Conservation (phyloP, 805 yeast genomes). For the Myxozyma neotropica region DNA sequence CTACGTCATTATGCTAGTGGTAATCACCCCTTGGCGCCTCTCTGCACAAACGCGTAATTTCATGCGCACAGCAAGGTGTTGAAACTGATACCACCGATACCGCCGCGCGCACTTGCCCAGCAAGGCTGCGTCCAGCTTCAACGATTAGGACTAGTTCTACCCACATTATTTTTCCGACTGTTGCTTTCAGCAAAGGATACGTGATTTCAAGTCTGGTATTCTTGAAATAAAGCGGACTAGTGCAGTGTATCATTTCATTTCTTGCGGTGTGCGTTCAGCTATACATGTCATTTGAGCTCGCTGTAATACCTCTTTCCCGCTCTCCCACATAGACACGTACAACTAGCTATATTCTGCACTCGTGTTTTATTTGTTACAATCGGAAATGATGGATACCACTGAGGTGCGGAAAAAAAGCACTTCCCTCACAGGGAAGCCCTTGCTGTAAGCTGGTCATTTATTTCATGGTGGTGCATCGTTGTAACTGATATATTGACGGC, state of each 20-base stretch:
- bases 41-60: slow-evolving; percentile 4
- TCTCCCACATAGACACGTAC: neutral
- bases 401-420: slow-evolving; percentile 8
- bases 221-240: neutral
- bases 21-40: neutral
- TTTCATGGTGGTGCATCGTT: slow-evolving; percentile 41
- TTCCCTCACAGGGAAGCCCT: slow-evolving; percentile 31
- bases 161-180: neutral
- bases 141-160: neutral
- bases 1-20: slow-evolving; percentile 1
- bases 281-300: too few relatives aligned
- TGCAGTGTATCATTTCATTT: too few relatives aligned
- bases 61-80: neutral
- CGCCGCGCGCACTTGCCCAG: neutral
- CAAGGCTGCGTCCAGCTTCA: neutral
- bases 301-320: neutral
- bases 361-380: neutral
- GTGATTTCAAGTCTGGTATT: neutral
- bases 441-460: slow-evolving; percentile 40
- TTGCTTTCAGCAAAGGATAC: neutral
- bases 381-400: neutral
- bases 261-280: too few relatives aligned
- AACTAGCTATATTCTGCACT: neutral
- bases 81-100: slow-evolving; percentile 9
- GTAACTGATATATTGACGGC: neutral